Conservation (phyloP, 257 asterid genomes). For the Nicotiana benthamiana region DNA sequence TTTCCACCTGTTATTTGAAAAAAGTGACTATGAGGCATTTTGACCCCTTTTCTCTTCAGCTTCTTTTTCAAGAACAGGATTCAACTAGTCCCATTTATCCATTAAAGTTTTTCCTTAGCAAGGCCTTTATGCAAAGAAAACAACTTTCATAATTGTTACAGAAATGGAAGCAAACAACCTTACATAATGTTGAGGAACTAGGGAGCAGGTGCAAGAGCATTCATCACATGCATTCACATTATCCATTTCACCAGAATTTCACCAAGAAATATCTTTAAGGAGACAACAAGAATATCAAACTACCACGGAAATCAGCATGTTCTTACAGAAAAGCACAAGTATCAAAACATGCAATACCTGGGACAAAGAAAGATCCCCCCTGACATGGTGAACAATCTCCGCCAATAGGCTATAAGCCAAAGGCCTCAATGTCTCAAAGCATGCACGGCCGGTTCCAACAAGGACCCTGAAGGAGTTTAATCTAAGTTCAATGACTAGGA, state of each 20-base stretch:
- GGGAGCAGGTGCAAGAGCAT: not conserved
- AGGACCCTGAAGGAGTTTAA: constrained; percentile 62
- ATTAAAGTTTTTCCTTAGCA: not conserved
- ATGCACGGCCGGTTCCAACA: constrained; percentile 97
- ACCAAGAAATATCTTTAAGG: not conserved
- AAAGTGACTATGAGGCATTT: not conserved
- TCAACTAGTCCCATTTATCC: not conserved
- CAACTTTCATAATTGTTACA: not conserved
- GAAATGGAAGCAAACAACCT: not conserved
- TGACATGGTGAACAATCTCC: constrained; percentile 96
- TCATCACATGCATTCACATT: not conserved
- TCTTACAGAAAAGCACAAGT: not conserved
- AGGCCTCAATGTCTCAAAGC: constrained; percentile 97
- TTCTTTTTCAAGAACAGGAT: not conserved
- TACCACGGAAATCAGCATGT: not conserved
- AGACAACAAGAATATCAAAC: not conserved
- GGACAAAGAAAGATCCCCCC: constrained; percentile 88
- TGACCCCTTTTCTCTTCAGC: not conserved
- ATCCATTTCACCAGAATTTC: not conserved
- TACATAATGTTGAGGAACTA: not conserved
- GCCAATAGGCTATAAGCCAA: constrained; percentile 98
- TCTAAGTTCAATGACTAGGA: too few relatives aligned
- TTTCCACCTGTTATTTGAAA: too few relatives aligned
- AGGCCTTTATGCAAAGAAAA: not conserved
- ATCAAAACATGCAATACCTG: constrained; percentile 48